Percentiles rank a stretch among this genome's conserved stretches.
Conservation (phyloP, 495 filamentous ascomycete genomes). For the Letharia lupina region DNA sequence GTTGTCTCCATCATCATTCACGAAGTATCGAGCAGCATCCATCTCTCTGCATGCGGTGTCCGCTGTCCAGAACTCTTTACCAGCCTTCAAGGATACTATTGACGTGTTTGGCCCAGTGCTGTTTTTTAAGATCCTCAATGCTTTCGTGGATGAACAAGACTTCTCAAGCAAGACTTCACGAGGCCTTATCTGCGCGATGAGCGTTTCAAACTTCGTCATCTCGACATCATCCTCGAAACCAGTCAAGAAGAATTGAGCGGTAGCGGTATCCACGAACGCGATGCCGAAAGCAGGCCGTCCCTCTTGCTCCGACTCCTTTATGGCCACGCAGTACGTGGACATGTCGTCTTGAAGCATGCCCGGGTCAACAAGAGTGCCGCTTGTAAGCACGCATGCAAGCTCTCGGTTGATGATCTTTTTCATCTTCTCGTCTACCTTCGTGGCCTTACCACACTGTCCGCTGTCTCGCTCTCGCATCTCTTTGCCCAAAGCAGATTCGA, state of each 20-base stretch:
- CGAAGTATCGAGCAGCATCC: slow-evolving; percentile 73
- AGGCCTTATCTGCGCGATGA: slow-evolving; percentile 86
- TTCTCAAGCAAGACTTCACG: slow-evolving; percentile 90
- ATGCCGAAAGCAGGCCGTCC: slow-evolving; percentile 80
- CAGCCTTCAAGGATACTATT: slow-evolving; percentile 87
- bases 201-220: slow-evolving; percentile 95
- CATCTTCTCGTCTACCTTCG: slow-evolving; percentile 29
- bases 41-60: slow-evolving; percentile 76
- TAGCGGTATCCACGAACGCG: slow-evolving; percentile 91
- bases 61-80: slow-evolving; percentile 86
- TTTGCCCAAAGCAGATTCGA: slow-evolving; percentile 89
- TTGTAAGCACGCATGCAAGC: slow-evolving; percentile 80
- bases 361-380: slow-evolving; percentile 87
- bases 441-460: slow-evolving; percentile 34
- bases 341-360: slow-evolving; percentile 98
- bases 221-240: slow-evolving; percentile 89
- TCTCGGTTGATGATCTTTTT: slow-evolving; percentile 86
- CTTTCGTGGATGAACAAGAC: slow-evolving; percentile 70
- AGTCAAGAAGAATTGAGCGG: slow-evolving; percentile 87
- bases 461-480: slow-evolving; percentile 90
- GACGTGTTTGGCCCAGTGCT: slow-evolving; percentile 88
- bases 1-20: slow-evolving; percentile 50
- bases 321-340: slow-evolving; percentile 91
- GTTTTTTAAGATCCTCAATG: slow-evolving; percentile 90
- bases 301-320: slow-evolving; percentile 78